Evolutionary conservation across 768 basidiomycete species (phyloP).

Genomic region (Pholiota conissans): DNA sequence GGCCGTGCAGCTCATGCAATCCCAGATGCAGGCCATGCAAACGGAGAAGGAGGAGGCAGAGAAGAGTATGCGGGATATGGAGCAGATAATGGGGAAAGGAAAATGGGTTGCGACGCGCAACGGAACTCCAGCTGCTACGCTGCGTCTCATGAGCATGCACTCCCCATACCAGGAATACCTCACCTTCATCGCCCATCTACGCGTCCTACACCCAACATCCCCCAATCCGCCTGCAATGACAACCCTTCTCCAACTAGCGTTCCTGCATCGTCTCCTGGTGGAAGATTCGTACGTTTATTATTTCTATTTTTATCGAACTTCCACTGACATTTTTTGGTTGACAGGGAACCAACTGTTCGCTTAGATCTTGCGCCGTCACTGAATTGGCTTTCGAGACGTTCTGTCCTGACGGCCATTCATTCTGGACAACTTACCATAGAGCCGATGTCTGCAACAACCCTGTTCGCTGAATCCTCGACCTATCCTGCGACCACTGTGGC

Average conservation of each 20-base stretch:
- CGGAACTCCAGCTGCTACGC: slow-evolving; percentile 25
- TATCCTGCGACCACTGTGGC: slow-evolving; percentile 43
- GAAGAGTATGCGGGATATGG: slow-evolving; percentile 48
- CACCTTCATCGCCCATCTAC: slow-evolving; percentile 74
- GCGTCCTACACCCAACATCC: slow-evolving; percentile 63
- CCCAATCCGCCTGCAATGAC: slow-evolving; percentile 65
- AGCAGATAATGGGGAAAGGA: slow-evolving; percentile 60
- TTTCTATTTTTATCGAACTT: slow-evolving; percentile 2
- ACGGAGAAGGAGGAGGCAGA: slow-evolving; percentile 67
- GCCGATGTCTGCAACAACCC: slow-evolving; percentile 64
- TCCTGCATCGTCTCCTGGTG: slow-evolving; percentile 67
- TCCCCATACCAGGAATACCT: slow-evolving; percentile 80
- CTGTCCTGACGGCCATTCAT: slow-evolving; percentile 82
- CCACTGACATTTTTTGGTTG: slow-evolving; percentile 11
- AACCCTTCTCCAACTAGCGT: slow-evolving; percentile 75
- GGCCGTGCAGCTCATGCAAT: slow-evolving; percentile 80
- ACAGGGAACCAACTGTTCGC: slow-evolving; percentile 87
- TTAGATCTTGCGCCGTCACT: slow-evolving; percentile 93
- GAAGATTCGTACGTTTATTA: slow-evolving; percentile 80
- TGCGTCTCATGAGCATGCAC: slow-evolving; percentile 65
- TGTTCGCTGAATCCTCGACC: slow-evolving; percentile 55
- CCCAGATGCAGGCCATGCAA: slow-evolving; percentile 76
- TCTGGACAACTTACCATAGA: slow-evolving; percentile 87
- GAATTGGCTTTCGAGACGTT: slow-evolving; percentile 90
- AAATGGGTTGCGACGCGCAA: slow-evolving; percentile 58